phyloP scores from a whole-genome alignment of 768 basidiomycete genomes.

The Boletus sensibilis region DNA sequence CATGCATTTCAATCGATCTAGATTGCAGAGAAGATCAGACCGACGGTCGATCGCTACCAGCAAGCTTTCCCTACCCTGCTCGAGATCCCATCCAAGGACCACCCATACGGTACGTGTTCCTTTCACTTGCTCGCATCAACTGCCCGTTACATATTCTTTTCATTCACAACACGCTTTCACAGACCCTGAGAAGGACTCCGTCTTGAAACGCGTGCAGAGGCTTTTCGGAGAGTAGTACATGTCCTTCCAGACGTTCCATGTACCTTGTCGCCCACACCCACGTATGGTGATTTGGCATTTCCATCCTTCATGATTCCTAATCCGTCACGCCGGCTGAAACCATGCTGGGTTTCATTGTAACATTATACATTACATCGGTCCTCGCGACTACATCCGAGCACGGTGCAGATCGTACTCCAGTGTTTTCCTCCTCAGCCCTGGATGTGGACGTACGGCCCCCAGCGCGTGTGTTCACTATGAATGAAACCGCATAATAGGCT shows the following conservation, averaged over 20 bases:
- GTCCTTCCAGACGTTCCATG: constrained; percentile 12
- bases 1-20: constrained; percentile 34
- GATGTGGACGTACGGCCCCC: constrained; percentile 10
- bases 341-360: constrained; percentile 25
- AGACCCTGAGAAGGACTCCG: constrained; percentile 96
- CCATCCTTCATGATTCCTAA: constrained; percentile 8
- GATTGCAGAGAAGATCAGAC: constrained; percentile 97
- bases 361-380: constrained; percentile 26
- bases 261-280: constrained; percentile 11
- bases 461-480: constrained; percentile 29
- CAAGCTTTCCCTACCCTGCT: constrained; percentile 95
- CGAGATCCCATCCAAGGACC: constrained; percentile 98
- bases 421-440: constrained; percentile 10
- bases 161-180: constrained; percentile 21
- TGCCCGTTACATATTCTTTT: constrained; percentile 6
- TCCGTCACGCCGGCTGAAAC: constrained; percentile 13
- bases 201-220: constrained; percentile 95
- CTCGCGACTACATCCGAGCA: constrained; percentile 16
- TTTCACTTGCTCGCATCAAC: background rate
- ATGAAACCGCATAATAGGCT: constrained; percentile 69
- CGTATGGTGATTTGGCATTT: constrained; percentile 6
- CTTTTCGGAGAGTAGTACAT: constrained; percentile 79
- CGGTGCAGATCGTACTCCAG: constrained; percentile 10
- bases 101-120: constrained; percentile 80
- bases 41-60: constrained; percentile 91